phyloP scores from a whole-genome alignment of 345 rosid genomes.

The Salix purpurea region DNA sequence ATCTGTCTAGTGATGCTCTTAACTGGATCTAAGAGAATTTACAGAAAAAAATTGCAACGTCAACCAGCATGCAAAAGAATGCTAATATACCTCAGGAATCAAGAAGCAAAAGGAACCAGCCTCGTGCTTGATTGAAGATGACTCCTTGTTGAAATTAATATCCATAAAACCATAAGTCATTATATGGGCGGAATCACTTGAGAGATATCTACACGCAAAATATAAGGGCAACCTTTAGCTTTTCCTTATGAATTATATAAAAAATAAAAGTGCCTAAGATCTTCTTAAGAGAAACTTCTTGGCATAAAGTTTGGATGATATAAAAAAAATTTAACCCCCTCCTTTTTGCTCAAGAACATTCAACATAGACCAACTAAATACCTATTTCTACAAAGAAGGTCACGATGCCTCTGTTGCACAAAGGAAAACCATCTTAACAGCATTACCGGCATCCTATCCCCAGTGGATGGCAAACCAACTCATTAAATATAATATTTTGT shows the following conservation, averaged over 20 bases:
- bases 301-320: not conserved
- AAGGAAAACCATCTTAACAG: not conserved
- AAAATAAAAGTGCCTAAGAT: not conserved
- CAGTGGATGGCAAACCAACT: not conserved
- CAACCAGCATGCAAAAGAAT: constrained; percentile 5
- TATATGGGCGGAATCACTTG: constrained; percentile 52
- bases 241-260: not conserved
- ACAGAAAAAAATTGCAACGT: not conserved
- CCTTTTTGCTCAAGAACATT: not conserved
- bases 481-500: not conserved
- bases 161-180: constrained; percentile 75
- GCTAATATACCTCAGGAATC: constrained; percentile 69
- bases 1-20: not conserved
- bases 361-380: not conserved
- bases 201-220: constrained; percentile 67
- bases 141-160: constrained; percentile 35
- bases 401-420: not conserved
- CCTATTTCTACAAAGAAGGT: not conserved
- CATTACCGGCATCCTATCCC: not conserved
- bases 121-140: constrained; percentile 47
- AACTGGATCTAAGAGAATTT: not conserved
- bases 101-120: constrained; percentile 67
- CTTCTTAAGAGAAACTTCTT: not conserved
- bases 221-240: not conserved
- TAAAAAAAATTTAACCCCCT: not conserved